Evolutionary conservation across 2,329 filamentous ascomycete species (phyloP).

Genomic region (Botrytis squamosa): DNA sequence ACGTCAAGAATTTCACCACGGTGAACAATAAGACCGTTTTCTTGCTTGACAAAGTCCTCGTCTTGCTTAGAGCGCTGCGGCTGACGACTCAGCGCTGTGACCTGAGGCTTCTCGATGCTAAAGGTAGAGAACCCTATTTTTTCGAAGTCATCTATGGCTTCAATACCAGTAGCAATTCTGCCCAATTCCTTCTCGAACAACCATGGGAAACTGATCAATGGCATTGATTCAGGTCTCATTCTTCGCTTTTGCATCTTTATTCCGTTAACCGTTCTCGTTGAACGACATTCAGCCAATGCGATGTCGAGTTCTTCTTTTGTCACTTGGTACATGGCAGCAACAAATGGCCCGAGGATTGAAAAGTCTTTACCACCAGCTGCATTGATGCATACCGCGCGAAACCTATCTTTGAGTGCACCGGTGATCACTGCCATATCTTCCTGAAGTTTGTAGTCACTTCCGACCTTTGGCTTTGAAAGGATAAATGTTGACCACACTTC

Average conservation of each 20-base stretch:
- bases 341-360: slow-evolving; percentile 64
- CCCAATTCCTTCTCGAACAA: slow-evolving; percentile 74
- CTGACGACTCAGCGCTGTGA: slow-evolving; percentile 19
- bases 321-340: slow-evolving; percentile 84
- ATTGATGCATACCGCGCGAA: slow-evolving; percentile 64
- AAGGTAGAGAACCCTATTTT: slow-evolving; percentile 28
- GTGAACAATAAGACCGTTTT: slow-evolving; percentile 37
- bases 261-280: slow-evolving; percentile 42
- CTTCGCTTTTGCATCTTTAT: slow-evolving; percentile 41
- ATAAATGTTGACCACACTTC: slow-evolving; percentile 89
- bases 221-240: slow-evolving; percentile 56
- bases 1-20: slow-evolving; percentile 39
- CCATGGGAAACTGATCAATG: slow-evolving; percentile 93
- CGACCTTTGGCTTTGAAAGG: slow-evolving; percentile 68
- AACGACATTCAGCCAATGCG: slow-evolving; percentile 52
- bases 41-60: slow-evolving; percentile 36
- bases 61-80: slow-evolving; percentile 8
- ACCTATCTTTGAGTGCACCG: slow-evolving; percentile 64
- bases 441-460: slow-evolving; percentile 79
- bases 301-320: slow-evolving; percentile 68
- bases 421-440: slow-evolving; percentile 76
- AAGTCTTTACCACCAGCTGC: slow-evolving; percentile 61
- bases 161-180: slow-evolving; percentile 56
- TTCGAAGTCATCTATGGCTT: slow-evolving; percentile 30
- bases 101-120: slow-evolving; percentile 22